Percentiles rank a stretch among this genome's conserved stretches.
Conservation (phyloP, 768 basidiomycete genomes). For the Rhodotorula paludigena region DNA sequence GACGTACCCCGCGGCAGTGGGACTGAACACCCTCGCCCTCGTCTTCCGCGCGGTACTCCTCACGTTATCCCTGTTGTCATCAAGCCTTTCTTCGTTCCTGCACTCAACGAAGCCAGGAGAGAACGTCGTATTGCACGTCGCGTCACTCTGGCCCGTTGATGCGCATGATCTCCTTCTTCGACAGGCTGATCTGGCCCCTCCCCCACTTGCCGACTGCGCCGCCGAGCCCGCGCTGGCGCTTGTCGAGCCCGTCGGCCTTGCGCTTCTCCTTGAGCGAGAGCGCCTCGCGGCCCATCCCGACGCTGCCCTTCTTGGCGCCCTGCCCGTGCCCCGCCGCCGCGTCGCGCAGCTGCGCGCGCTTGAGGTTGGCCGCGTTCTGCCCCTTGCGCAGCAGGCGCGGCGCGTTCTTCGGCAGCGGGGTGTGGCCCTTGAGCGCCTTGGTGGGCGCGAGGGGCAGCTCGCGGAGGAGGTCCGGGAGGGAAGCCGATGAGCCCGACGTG, state of each 20-base stretch:
- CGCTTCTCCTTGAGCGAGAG: constrained; percentile 35
- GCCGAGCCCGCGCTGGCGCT: constrained; percentile 30
- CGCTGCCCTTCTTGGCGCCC: constrained; percentile 7
- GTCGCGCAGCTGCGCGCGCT: constrained; percentile 31
- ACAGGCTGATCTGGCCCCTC: constrained; percentile 22
- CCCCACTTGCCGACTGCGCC: constrained; percentile 30
- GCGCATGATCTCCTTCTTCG: constrained; percentile 26
- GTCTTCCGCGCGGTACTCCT: not conserved
- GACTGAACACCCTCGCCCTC: constrained; percentile 5
- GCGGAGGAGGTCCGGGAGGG: constrained; percentile 34
- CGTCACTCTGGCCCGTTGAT: constrained; percentile 8
- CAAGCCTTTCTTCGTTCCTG: not conserved
- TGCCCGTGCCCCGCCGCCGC: constrained; percentile 9
- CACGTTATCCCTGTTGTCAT: not conserved
- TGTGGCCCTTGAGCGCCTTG: constrained; percentile 36
- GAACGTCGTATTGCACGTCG: not conserved
- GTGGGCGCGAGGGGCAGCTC: constrained; percentile 21
- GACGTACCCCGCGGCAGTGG: not conserved
- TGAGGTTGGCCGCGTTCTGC: constrained; percentile 33
- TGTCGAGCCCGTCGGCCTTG: constrained; percentile 26
- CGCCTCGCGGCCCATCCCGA: constrained; percentile 20
- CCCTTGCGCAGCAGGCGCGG: constrained; percentile 31
- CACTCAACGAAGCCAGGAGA: too few relatives aligned
- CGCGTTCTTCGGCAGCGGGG: constrained; percentile 37
- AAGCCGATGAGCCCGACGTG: constrained; percentile 60